Percentiles rank a stretch among this genome's conserved stretches.
Conservation (phyloP, 2,329 filamentous ascomycete genomes). For the Rutstroemia sp. region DNA sequence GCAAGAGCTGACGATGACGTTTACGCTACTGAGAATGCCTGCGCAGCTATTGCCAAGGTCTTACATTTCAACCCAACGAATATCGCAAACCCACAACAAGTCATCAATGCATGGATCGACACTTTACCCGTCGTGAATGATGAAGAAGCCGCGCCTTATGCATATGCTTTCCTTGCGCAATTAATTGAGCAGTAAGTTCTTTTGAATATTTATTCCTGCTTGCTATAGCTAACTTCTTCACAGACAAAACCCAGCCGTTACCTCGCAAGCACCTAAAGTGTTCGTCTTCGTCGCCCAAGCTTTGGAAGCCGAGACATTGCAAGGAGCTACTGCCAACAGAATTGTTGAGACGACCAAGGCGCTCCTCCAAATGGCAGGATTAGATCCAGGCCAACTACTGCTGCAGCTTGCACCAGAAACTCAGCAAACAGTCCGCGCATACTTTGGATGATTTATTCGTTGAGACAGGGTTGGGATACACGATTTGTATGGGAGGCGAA, state of each 20-base stretch:
- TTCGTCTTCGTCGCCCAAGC: constrained; percentile 84
- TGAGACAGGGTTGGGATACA: constrained; percentile 32
- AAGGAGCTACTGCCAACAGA: constrained; percentile 71
- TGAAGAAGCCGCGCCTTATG: constrained; percentile 94
- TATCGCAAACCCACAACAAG: constrained; percentile 66
- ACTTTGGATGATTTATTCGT: constrained; percentile 47
- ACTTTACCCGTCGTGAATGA: constrained; percentile 91
- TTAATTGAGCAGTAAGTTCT: constrained; percentile 84
- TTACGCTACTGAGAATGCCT: constrained; percentile 96
- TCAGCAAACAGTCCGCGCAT: constrained; percentile 70
- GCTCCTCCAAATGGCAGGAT: constrained; percentile 63
- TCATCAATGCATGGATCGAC: constrained; percentile 80
- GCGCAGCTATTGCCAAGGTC: constrained; percentile 93
- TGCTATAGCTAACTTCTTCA: constrained; percentile 22
- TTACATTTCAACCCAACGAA: constrained; percentile 79
- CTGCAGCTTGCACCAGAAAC: constrained; percentile 70
- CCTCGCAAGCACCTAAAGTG: constrained; percentile 68
- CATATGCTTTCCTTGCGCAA: constrained; percentile 85
- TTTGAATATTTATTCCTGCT: neutral
- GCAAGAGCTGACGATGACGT: constrained; percentile 87
- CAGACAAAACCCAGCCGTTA: constrained; percentile 79
- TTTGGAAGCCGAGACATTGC: constrained; percentile 82
- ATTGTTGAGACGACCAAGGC: constrained; percentile 73
- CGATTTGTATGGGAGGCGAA: neutral
- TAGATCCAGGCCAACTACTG: constrained; percentile 71